Evolutionary conservation across 306 rosid species (phyloP), one percentile per base, ranked within the genome.

Genomic region (Lupinus albus): DNA sequence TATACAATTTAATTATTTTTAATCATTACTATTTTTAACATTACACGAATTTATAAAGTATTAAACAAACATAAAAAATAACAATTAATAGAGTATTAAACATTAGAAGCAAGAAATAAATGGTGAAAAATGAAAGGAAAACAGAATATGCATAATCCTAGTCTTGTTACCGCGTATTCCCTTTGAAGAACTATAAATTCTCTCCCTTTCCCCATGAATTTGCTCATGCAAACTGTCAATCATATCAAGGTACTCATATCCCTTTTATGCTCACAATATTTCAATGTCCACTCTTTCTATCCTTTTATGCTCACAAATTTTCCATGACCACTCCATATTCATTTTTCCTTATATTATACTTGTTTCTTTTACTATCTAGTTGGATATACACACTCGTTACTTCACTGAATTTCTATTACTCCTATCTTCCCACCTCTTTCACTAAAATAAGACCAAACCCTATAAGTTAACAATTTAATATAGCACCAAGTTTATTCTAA

Each of bases 151-250:
- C 30, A 25, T 25, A 25, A 25, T 25, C 30, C 30, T 25, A 25
- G 4, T 25, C n/a, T 25, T 25, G 30, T 25, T 25, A 20, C 25
- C 42, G 73, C 11, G 67, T 74, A 20, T 1, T 20, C 61, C 72
- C 46, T 66, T 67, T 50, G 0, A 45, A 38, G 72, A 14, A 36
- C 76, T 74, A 79, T 68, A 68, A 74, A 73, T 73, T 46, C 49
- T 45, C 79, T n/a, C 30, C 71, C 46, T 35, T 59, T 61, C 56
- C 56, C 78, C 49, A 30, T 25, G 13, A 65, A 25, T 36, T 60
- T 1, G 46, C 48, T 55, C 83, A 61, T 79, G 76, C 73, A 68
- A 73, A 45, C 68, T 53, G 39, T 53, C 58, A 11, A 61, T 6
- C 76, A 46, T 7, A 16, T 38, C 30, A 44, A 46, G 63, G 67